These are phyloP conservation scores for Ceratocystis albifundus DNA, from an alignment of 2,329 filamentous ascomycete genomes.

Conservation along the genomic window DNA sequence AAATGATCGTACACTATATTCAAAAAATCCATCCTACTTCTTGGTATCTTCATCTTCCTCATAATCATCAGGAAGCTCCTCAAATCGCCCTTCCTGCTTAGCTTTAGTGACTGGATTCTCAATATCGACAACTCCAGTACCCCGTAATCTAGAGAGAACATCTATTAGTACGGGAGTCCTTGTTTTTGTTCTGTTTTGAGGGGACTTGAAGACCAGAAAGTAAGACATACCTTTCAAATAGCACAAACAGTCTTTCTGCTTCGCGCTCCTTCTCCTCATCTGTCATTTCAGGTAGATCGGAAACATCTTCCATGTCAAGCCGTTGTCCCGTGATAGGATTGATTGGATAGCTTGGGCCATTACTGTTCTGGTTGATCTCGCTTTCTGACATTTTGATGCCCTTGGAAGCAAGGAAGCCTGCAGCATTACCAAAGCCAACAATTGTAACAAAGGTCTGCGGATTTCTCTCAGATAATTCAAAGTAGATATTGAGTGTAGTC, in stretches of 20 bases:
- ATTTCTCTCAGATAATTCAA: constrained; percentile 74
- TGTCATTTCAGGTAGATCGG: constrained; percentile 62
- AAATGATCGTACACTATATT: background rate
- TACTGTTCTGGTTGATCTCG: constrained; percentile 20
- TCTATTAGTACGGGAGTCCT: background rate
- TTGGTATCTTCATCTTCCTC: constrained; percentile 28
- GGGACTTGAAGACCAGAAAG: background rate
- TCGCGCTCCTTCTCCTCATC: constrained; percentile 85
- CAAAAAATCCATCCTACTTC: constrained; percentile 23
- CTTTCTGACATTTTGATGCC: constrained; percentile 26
- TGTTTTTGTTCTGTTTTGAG: background rate
- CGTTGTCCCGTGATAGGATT: constrained; percentile 86
- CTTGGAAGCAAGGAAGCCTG: constrained; percentile 65
- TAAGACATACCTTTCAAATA: constrained; percentile 63
- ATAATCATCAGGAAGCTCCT: constrained; percentile 43
- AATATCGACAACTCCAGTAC: constrained; percentile 63
- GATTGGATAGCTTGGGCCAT: constrained; percentile 38
- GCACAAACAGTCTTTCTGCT: constrained; percentile 75
- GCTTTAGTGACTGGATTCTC: constrained; percentile 68
- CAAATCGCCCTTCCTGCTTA: constrained; percentile 55
- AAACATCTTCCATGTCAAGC: constrained; percentile 52
- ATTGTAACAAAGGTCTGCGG: constrained; percentile 73
- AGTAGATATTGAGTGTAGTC: constrained; percentile 66
- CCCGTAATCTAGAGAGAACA: constrained; percentile 42
- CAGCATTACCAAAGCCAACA: constrained; percentile 87